These are phyloP conservation scores for Saprolegnia diclina DNA, from an alignment of 352 stramenopile species.

Conservation along the genomic window DNA sequence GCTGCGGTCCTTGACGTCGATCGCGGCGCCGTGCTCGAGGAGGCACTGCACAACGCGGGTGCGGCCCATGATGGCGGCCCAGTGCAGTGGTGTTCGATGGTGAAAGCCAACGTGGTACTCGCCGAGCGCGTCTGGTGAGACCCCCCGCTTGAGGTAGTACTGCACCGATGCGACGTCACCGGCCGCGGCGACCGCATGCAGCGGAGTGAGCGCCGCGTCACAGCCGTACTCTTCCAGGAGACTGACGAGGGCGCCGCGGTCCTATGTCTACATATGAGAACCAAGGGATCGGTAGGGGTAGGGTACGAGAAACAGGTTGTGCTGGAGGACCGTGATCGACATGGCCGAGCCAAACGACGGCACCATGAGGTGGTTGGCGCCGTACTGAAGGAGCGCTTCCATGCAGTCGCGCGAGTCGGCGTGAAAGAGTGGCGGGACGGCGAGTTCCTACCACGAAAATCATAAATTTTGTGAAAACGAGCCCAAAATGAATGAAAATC, in stretches of 20 bases:
- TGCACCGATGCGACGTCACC: conserved; percentile 37
- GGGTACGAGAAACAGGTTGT: conserved; percentile 28
- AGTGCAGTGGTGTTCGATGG: conserved; percentile 65
- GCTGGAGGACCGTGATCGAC: conserved; percentile 59
- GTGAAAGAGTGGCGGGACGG: conserved; percentile 61
- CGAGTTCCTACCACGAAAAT: conserved; percentile 63
- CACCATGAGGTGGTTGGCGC: conserved; percentile 64
- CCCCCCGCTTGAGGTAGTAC: conserved; percentile 50
- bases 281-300: conserved; percentile 33
- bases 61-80: conserved; percentile 54
- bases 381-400: conserved; percentile 46
- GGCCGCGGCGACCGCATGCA: conserved; percentile 54
- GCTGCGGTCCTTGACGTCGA: conserved; percentile 65
- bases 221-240: conserved; percentile 64
- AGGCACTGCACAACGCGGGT: conserved; percentile 41
- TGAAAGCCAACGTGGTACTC: conserved; percentile 67
- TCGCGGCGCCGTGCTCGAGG: conserved; percentile 50
- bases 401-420: conserved; percentile 69
- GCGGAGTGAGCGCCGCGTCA: conserved; percentile 59
- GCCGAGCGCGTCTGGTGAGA: conserved; percentile 59
- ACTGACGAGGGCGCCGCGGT: conserved; percentile 46
- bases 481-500: too few relatives aligned
- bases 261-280: too few relatives aligned
- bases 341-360: conserved; percentile 63
- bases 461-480: too few relatives aligned